Evolutionary conservation across 2,329 filamentous ascomycete genomes (phyloP).

Genomic region (Ceratocystis destructans): DNA sequence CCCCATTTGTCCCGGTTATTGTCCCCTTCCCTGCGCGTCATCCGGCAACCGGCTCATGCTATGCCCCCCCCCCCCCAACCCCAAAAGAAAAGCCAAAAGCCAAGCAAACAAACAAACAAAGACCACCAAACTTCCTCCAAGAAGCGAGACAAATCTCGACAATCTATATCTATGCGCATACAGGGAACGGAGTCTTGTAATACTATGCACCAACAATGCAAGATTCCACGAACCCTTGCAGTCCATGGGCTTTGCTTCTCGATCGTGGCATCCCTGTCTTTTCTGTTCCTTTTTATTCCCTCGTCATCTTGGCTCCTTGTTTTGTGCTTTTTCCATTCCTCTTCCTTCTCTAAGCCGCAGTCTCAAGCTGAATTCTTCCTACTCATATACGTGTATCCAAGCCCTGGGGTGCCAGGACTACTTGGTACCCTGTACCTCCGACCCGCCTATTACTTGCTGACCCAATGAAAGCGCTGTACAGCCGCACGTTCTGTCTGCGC

Average conservation of each 20-base stretch:
- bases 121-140: too few relatives aligned
- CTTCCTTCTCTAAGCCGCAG: background rate
- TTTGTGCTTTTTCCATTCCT: background rate
- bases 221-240: background rate
- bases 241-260: background rate
- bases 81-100: too few relatives aligned
- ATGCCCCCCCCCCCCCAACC: too few relatives aligned
- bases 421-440: background rate
- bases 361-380: background rate
- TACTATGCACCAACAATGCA: background rate
- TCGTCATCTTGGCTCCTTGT: background rate
- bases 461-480: background rate
- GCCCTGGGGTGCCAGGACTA: background rate
- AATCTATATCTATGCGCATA: background rate
- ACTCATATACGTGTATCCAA: background rate
- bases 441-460: background rate
- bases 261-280: background rate
- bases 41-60: too few relatives aligned
- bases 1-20: too few relatives aligned
- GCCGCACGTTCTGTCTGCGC: constrained; percentile 4
- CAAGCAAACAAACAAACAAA: too few relatives aligned
- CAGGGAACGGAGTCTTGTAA: background rate
- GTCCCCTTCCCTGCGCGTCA: too few relatives aligned
- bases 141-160: background rate
- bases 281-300: background rate